Evolutionary conservation across 2,329 filamentous ascomycete species (phyloP), one percentile per base, ranked within the genome.

Genomic region (Diaporthe sp.): DNA sequence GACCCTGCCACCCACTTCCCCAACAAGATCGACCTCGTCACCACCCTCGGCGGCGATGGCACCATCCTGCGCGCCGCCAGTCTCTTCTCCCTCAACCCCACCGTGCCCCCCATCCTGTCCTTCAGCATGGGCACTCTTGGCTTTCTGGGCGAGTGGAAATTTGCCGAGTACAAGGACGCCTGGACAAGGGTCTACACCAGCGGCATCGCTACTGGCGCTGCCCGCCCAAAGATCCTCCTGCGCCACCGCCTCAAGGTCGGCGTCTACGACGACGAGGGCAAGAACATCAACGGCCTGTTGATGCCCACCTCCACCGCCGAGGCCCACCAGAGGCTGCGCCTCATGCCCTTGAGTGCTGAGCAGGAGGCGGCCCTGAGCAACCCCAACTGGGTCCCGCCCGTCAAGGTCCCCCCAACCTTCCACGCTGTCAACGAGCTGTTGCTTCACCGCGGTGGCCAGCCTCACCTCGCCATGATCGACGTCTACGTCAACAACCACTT

Each of bases 91-190:
- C 93, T 94, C 50, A 92, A 94, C 58, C 88, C 90, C 2, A 91
- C 92, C 57, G 96, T 99, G 0, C 97, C 97, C 0, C 97, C 97
- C 0, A 94, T 99, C 45, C 87, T 99, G 10, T 95, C 95, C 1
- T 99, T 99, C 81, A 97, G 95, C 82, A 98, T 99, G 95, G 97
- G 97, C 8, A 97, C 96, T 0, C 86, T 99, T 0, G 97, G 97
- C 0, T 99, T 99, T 78, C 86, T 99, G 10, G 96, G 96, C 22
- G 96, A 98, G 84, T 99, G 96, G 96, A 97, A 97, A 80, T 98
- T 98, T 82, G 88, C 89, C 9, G 96, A 98, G 80, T 95, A 97
- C 85, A 98, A 98, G 84, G 90, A 94, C 66, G 97, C 97, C 0
- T 98, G 97, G 86, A 88, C 95, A 66, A 95, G 98, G 81, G 95